Evolutionary conservation across 164 flowering plant species (phyloP).

Genomic region (Malania oleifera): DNA sequence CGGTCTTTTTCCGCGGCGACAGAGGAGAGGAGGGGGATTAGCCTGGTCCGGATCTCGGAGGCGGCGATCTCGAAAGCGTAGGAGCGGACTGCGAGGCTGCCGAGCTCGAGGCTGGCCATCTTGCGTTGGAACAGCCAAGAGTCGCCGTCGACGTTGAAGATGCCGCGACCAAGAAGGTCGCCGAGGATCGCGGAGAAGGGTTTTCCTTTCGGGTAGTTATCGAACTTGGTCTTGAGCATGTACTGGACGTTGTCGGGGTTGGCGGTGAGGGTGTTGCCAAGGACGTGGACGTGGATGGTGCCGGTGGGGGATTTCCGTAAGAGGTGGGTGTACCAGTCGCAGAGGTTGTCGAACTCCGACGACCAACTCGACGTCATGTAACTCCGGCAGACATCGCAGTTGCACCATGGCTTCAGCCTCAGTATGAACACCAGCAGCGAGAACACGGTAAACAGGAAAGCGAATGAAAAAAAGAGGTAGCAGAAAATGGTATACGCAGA

Average conservation of each 20-base stretch:
- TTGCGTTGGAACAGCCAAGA: slow-evolving; percentile 66
- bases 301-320: slow-evolving; percentile 41
- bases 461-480: slow-evolving; percentile 35
- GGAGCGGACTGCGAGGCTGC: slow-evolving; percentile 36
- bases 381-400: slow-evolving; percentile 43
- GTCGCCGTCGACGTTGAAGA: slow-evolving; percentile 78
- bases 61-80: slow-evolving; percentile 40
- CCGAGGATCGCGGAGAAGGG: slow-evolving; percentile 49
- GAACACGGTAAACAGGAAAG: slow-evolving; percentile 24
- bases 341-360: slow-evolving; percentile 41
- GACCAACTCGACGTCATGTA: slow-evolving; percentile 44
- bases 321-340: slow-evolving; percentile 67
- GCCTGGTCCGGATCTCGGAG: slow-evolving; percentile 25
- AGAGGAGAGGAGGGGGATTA: slow-evolving; percentile 37
- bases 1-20: background rate
- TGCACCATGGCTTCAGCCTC: slow-evolving; percentile 33
- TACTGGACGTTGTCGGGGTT: slow-evolving; percentile 70
- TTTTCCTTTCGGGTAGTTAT: slow-evolving; percentile 79
- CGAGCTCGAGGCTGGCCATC: slow-evolving; percentile 58
- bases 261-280: slow-evolving; percentile 62
- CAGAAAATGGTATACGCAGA: slow-evolving; percentile 7
- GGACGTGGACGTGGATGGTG: slow-evolving; percentile 58
- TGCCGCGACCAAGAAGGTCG: slow-evolving; percentile 76
- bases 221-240: slow-evolving; percentile 65
- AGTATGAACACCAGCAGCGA: slow-evolving; percentile 19